Evolutionary conservation across 2,329 filamentous ascomycete species (phyloP).

Genomic region (Ceratocystis variospora): DNA sequence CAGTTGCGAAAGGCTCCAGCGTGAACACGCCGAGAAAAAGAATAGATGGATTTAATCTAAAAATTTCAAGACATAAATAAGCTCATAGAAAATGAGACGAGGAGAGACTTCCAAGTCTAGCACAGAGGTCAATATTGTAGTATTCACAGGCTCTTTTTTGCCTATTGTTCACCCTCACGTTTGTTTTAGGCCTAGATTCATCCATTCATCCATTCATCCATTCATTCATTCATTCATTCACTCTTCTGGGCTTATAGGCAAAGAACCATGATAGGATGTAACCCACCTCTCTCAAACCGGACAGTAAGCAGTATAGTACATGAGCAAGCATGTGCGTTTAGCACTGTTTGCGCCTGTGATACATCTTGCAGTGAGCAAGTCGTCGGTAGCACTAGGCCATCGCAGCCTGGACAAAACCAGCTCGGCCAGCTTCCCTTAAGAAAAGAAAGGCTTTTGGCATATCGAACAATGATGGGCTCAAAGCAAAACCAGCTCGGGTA

Average conservation of each 20-base stretch:
- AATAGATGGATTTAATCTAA: neutral
- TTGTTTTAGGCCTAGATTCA: neutral
- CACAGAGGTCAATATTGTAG: neutral
- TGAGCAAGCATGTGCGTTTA: neutral
- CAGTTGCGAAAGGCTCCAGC: neutral
- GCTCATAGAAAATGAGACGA: constrained; percentile 2
- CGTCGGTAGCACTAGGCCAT: too few relatives aligned
- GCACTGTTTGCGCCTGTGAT: neutral
- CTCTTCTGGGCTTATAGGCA: neutral
- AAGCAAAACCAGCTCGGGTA: too few relatives aligned
- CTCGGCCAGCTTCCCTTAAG: too few relatives aligned
- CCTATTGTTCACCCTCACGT: neutral
- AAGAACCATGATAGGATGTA: neutral
- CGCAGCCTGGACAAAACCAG: too few relatives aligned
- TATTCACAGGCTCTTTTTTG: neutral
- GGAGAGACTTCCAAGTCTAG: neutral
- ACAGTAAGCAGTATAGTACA: neutral
- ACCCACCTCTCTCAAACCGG: neutral
- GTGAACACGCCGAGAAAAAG: neutral
- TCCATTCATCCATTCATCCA: neutral
- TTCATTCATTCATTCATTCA: neutral
- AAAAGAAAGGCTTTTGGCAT: too few relatives aligned
- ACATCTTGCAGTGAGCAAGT: too few relatives aligned
- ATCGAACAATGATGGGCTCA: too few relatives aligned
- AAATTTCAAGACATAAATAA: constrained; percentile 1